These are phyloP conservation scores for Aspergillus ibericus DNA, from an alignment of 2,329 filamentous ascomycete species.

Conservation along the genomic window DNA sequence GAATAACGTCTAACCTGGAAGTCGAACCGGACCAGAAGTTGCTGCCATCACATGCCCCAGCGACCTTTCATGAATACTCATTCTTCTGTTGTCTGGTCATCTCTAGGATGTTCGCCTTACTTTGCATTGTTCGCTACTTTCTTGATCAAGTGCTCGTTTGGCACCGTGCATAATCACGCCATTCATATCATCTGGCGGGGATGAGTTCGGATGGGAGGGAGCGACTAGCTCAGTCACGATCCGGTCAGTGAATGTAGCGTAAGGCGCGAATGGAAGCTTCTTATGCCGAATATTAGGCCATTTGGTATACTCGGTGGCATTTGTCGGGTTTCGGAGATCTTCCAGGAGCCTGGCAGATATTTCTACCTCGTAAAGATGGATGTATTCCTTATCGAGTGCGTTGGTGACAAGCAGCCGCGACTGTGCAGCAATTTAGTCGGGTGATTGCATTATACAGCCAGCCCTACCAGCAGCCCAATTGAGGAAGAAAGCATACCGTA, in stretches of 20 bases:
- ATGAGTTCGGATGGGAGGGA: no score
- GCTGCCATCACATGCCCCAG: no score
- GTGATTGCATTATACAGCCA: not conserved
- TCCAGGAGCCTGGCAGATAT: conserved; percentile 12
- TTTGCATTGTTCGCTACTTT: no score
- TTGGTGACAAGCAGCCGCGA: conserved; percentile 16
- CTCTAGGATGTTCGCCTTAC: no score
- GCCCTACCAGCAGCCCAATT: not conserved
- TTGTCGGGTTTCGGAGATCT: conserved; percentile 1
- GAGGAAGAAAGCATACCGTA: conserved; percentile 6
- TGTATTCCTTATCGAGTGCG: conserved; percentile 4
- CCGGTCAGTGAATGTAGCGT: conserved; percentile 5
- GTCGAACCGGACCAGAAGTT: no score
- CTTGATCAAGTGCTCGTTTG: no score
- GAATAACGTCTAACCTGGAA: no score
- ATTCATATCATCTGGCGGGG: no score
- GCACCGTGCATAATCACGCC: no score
- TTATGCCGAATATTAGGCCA: conserved; percentile 8
- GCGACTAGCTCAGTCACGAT: no score
- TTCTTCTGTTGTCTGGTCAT: no score
- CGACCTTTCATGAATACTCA: no score
- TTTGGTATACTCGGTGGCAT: not conserved
- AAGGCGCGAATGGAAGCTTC: conserved; percentile 14
- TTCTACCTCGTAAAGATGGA: conserved; percentile 12
- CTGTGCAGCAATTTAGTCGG: not conserved